phyloP scores from a whole-genome alignment of 805 yeast species.

The Ogataea zsoltii region DNA sequence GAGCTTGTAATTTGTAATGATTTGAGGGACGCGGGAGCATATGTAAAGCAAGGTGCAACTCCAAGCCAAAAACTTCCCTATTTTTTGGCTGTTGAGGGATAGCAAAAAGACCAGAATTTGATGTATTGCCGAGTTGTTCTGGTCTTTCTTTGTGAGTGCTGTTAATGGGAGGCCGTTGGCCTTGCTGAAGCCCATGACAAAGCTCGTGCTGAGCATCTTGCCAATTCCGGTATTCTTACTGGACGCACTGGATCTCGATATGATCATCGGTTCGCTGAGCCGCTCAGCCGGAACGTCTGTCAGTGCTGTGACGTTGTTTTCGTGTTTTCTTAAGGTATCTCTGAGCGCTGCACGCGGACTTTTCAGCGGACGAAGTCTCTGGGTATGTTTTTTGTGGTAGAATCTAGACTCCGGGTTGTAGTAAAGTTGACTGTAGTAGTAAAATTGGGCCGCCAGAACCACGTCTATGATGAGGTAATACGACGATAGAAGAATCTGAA shows the following conservation, averaged over 20 bases:
- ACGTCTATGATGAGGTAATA: conserved; percentile 52
- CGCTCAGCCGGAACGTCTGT: conserved; percentile 9
- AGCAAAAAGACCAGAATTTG: conserved; percentile 18
- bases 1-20: conserved; percentile 45
- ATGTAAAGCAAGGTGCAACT: conserved; percentile 49
- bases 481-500: conserved; percentile 45
- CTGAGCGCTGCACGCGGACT: conserved; percentile 29
- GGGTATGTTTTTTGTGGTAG: conserved; percentile 22
- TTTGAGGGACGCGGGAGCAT: conserved; percentile 53
- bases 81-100: conserved; percentile 16
- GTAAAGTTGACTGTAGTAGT: conserved; percentile 47
- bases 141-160: conserved; percentile 1
- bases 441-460: conserved; percentile 46
- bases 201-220: conserved; percentile 29
- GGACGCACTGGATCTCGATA: not conserved
- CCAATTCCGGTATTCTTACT: conserved; percentile 17
- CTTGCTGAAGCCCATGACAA: conserved; percentile 32
- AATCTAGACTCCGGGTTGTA: conserved; percentile 35
- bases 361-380: conserved; percentile 15
- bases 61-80: conserved; percentile 48
- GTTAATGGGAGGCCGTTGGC: conserved; percentile 21
- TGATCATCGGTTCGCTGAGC: conserved; percentile 10
- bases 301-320: conserved; percentile 5
- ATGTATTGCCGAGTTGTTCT: conserved; percentile 27
- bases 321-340: conserved; percentile 20